phyloP scores from a whole-genome alignment of 441 rosid genomes.

The Isatis lusitanica region DNA sequence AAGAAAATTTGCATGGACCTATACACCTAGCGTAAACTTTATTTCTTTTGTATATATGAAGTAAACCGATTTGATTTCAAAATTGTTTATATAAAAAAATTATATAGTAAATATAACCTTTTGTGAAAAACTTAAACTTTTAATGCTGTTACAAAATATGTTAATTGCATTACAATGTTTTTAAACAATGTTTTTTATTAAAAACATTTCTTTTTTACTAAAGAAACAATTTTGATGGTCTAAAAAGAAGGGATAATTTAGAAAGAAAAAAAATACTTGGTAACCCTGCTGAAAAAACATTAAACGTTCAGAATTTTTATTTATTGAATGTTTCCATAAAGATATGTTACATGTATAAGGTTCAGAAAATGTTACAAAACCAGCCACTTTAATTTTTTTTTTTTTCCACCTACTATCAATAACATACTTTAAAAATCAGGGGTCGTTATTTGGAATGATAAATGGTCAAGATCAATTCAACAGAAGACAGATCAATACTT shows the following conservation, averaged over 20 bases:
- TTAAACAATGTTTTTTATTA: no score
- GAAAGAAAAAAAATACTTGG: no score
- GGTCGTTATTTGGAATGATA: slow-evolving; percentile 37
- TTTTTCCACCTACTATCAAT: background rate
- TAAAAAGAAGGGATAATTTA: background rate
- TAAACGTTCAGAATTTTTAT: background rate
- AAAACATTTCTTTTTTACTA: no score
- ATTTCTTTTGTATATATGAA: no score
- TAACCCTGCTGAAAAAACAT: background rate
- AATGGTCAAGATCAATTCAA: slow-evolving; percentile 38
- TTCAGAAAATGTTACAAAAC: background rate
- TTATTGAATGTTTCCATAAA: background rate
- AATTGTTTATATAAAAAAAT: no score
- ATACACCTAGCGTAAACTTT: no score
- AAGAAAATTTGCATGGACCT: no score
- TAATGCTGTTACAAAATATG: no score
- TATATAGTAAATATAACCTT: no score
- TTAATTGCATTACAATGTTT: no score
- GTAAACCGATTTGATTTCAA: no score
- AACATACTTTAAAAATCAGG: background rate
- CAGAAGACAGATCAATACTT: slow-evolving; percentile 36
- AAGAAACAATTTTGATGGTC: background rate
- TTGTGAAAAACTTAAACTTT: no score
- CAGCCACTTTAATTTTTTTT: background rate
- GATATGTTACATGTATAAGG: background rate